Conservation (phyloP, 345 rosid species). For the Streptanthus diversifolius region DNA sequence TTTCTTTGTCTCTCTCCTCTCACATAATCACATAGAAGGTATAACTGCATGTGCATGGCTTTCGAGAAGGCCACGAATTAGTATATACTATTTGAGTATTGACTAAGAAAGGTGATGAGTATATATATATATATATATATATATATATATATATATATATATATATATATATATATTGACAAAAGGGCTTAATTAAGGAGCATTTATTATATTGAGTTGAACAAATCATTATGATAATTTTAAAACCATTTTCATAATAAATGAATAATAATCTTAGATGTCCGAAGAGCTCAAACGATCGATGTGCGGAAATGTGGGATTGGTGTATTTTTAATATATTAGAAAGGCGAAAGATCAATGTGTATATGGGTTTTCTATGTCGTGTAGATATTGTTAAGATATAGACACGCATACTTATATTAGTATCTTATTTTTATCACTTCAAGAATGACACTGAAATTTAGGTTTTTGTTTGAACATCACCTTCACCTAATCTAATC, state of each 20-base stretch:
- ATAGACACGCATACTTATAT: not conserved
- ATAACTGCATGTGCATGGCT: conserved; percentile 35
- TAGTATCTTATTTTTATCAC: conserved; percentile 41
- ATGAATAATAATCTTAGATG: not conserved
- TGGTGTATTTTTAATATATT: conserved; percentile 4
- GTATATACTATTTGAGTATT: not conserved
- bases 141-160: no score
- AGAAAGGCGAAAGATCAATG: conserved; percentile 29
- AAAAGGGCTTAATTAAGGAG: not conserved
- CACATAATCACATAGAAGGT: not conserved
- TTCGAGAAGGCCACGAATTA: conserved; percentile 24
- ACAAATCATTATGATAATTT: not conserved
- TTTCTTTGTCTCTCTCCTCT: conserved; percentile 12
- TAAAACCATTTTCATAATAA: not conserved
- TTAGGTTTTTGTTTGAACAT: conserved; percentile 42
- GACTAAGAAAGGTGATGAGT: not conserved
- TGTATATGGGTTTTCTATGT: not conserved
- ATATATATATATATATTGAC: not conserved
- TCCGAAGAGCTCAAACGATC: conserved; percentile 24
- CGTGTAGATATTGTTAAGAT: conserved; percentile 18
- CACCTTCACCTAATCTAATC: conserved; percentile 13
- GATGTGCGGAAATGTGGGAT: conserved; percentile 43
- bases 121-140: no score
- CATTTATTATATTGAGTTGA: conserved; percentile 12
- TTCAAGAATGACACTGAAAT: conserved; percentile 60